Evolutionary conservation across 768 basidiomycete species (phyloP).

Genomic region (Calvatia gigantea): DNA sequence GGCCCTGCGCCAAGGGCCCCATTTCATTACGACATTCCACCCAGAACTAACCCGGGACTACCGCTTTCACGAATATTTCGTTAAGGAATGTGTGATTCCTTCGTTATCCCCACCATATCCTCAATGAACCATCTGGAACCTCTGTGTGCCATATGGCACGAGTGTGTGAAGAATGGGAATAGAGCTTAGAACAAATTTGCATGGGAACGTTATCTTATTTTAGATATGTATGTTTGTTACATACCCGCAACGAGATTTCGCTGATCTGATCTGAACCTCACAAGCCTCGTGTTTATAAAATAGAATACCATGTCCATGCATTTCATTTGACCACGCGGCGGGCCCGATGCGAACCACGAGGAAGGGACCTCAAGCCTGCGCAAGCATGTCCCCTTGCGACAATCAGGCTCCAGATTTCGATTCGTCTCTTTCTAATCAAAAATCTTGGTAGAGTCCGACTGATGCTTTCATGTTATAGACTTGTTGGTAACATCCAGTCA

Average conservation of each 20-base stretch:
- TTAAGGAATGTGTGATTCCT: conserved; percentile 64
- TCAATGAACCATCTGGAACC: not conserved
- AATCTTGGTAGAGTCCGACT: no score
- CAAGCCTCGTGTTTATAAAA: not conserved
- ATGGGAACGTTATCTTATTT: not conserved
- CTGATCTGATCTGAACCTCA: not conserved
- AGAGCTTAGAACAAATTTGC: conserved; percentile 5
- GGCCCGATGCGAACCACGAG: no score
- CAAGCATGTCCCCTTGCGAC: no score
- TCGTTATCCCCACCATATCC: conserved; percentile 7
- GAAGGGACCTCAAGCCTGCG: no score
- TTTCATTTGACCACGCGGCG: no score
- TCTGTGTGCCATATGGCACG: not conserved
- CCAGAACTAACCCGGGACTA: conserved; percentile 87
- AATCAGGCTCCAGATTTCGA: no score
- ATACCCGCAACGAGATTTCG: not conserved
- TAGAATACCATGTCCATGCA: no score
- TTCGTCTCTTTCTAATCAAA: no score
- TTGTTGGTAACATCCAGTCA: no score
- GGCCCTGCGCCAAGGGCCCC: conserved; percentile 78
- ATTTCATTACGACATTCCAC: conserved; percentile 90
- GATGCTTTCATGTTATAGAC: no score
- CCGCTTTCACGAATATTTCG: conserved; percentile 91
- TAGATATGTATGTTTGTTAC: not conserved
- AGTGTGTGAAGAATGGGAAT: not conserved